Base-by-base conservation (phyloP, 768 basidiomycete genomes). In the Tylopilus felleus region DNA sequence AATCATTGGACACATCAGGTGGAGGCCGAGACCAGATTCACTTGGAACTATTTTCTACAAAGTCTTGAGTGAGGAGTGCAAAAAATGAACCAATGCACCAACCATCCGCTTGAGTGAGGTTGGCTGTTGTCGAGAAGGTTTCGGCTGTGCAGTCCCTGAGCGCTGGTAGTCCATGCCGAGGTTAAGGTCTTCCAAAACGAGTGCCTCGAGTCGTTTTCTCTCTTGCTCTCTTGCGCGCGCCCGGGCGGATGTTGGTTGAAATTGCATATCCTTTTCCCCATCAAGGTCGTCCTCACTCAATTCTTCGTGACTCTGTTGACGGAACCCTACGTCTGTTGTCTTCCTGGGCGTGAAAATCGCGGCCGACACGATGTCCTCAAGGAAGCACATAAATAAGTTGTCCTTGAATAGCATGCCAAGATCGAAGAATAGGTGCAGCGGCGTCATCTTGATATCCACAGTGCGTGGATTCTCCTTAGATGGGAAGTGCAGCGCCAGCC, bases 381-480 rank as follows among this genome's bases (percentile, higher is more conserved):
- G 36, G 57, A 87, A 88, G 0, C 69, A 63, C 31, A 81, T 63
- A 42, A 76, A 70, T 55, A 67, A 74, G 47, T 55, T 62, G 60
- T 71, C 59, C 54, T 73, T 64, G 47, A 81, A 59, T 19, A 76
- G 59, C 51, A 73, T 65, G 31, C 70, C 78, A 43, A 91, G 71
- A 65, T 95, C 91, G 25, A 90, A 48, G 63, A 92, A 90, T n/a
- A 88, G 39, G 62, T 93, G 92, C 10, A 95, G 60, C 10, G 93
- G 87, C 10, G 74, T 73, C 8, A 82, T 62, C 27, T 78, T 73
- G 29, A 83, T 47, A 5, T 73, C 63, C 35, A 68, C n/a, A 54
- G 55, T 48, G 29, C 40, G 21, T 47, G 55, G 19, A 3, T 21
- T 43, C 31, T 58, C 47, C 23, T 47, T 45, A 14, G 53, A 40